Conservation (phyloP, 2,329 filamentous ascomycete species). For the Trichoderma sp. region DNA sequence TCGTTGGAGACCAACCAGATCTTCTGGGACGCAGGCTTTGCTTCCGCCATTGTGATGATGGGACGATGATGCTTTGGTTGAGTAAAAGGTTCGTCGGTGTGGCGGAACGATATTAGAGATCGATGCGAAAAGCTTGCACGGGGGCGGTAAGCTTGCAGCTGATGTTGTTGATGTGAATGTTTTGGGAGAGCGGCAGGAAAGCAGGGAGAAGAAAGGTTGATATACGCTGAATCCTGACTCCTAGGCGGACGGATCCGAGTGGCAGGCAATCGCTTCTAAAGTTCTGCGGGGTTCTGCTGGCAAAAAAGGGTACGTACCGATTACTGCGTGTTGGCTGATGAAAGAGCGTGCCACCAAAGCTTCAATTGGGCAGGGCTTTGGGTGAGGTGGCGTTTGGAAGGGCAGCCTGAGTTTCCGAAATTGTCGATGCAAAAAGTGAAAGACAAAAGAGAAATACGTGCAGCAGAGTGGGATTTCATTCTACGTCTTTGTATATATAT, state of each 20-base stretch:
- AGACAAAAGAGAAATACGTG: too few species aligned
- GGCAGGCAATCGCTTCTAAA: not conserved
- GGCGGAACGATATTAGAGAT: not conserved
- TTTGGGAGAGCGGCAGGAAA: not conserved
- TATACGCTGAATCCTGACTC: constrained; percentile 2
- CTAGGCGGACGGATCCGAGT: constrained; percentile 1
- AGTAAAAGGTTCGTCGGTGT: not conserved
- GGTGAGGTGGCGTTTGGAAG: not conserved
- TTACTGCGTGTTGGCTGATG: not conserved
- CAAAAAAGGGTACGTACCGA: constrained; percentile 1
- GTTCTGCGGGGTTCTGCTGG: constrained; percentile 18
- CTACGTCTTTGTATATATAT: not conserved
- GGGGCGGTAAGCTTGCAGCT: not conserved
- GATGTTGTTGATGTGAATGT: not conserved
- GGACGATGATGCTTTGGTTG: not conserved
- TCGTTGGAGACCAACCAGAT: constrained; percentile 57
- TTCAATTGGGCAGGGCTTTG: not conserved
- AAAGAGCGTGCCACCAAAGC: not conserved
- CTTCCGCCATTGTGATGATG: constrained; percentile 39
- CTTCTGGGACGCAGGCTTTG: constrained; percentile 37
- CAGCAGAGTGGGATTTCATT: not conserved
- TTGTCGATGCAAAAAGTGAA: not conserved
- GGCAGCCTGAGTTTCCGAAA: not conserved
- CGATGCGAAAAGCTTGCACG: not conserved
- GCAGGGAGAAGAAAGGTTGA: not conserved